Base-by-base conservation (phyloP, 148 eudicot species). In the Rhododendron vialii region DNA sequence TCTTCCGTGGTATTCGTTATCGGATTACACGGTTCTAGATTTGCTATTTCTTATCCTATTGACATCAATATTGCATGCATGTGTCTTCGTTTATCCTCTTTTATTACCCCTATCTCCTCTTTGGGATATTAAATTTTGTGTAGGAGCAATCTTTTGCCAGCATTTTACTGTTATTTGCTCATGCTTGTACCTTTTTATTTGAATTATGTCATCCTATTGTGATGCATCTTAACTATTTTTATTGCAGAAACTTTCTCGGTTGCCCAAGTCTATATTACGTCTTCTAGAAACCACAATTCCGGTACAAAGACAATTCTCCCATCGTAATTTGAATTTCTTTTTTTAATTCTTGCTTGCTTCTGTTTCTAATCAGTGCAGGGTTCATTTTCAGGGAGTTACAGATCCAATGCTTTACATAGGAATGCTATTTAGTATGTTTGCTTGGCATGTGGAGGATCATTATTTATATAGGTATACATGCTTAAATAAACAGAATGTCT, bases 391-490 rank as follows among this genome's bases (percentile, higher is more conserved):
- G 99, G 99, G 99, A 77, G 96, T 98, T 86, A 98, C 99, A 71
- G 99, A 98, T 87, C 99, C 99, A 17, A 98, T 98, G 99, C 96
- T 98, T 57, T 98, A 98, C 89, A 95, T 98, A 85, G 99, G 99
- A 88, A 98, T 98, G 99, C 92, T 98, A 47, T 98, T 98, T 86
- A 98, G 99, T 91, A 94, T 95, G 98, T 98, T 98, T 90, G 99
- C 99, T 83, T 98, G 99, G 99, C 99, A 98, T 86, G 99, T 98
- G 84, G 99, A 98, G 90, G 99, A 98, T 90, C 99, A 98, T 88
- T 98, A 94, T 90, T 87, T 98, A 84, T 98, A 94, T 87, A 98
- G 99, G 99, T 55, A 82, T 71, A 9, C 63, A 83, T n/a, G 15
- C 61, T 85, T 55, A 67, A 47, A 41, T 15, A 69, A 80, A 80